Conservation (phyloP, 2,329 filamentous ascomycete species). For the Colletotrichum sp. region DNA sequence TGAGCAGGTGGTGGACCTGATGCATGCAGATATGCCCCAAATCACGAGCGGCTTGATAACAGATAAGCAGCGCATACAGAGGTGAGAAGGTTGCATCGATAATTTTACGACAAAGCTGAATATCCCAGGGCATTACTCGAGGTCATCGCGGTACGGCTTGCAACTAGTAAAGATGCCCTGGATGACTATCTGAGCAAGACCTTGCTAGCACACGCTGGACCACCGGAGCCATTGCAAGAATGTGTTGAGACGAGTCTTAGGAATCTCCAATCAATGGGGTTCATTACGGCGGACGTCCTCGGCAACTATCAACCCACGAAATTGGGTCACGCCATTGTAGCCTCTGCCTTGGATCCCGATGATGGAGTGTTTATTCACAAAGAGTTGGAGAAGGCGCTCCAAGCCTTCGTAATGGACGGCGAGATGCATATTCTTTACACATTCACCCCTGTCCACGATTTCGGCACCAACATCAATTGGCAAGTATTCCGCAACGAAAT, state of each 20-base stretch:
- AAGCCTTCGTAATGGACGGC: constrained; percentile 79
- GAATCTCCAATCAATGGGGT: constrained; percentile 59
- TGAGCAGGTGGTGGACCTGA: constrained; percentile 71
- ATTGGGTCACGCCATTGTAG: constrained; percentile 74
- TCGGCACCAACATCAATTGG: constrained; percentile 69
- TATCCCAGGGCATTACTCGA: constrained; percentile 69
- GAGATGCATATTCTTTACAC: constrained; percentile 82
- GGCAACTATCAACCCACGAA: constrained; percentile 65
- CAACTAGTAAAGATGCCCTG: constrained; percentile 68
- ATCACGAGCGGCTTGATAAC: constrained; percentile 72
- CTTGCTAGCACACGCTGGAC: constrained; percentile 64
- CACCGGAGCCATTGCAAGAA: constrained; percentile 50
- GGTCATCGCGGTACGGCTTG: constrained; percentile 70
- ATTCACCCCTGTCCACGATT: constrained; percentile 72
- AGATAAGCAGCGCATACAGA: constrained; percentile 71
- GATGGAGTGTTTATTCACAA: constrained; percentile 76
- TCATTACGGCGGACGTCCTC: constrained; percentile 56
- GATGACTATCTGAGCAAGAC: constrained; percentile 73
- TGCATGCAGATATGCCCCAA: constrained; percentile 74
- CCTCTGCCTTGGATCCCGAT: constrained; percentile 74
- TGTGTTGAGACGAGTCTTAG: constrained; percentile 65
- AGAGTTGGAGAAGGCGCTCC: constrained; percentile 70
- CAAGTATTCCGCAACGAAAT: constrained; percentile 74
- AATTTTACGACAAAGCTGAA: background rate
- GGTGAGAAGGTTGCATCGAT: constrained; percentile 41